Percentiles rank a stretch among this genome's conserved stretches.
These are phyloP conservation scores for Anacardium occidentale DNA, from an alignment of 345 rosid species.

Conservation along the genomic window DNA sequence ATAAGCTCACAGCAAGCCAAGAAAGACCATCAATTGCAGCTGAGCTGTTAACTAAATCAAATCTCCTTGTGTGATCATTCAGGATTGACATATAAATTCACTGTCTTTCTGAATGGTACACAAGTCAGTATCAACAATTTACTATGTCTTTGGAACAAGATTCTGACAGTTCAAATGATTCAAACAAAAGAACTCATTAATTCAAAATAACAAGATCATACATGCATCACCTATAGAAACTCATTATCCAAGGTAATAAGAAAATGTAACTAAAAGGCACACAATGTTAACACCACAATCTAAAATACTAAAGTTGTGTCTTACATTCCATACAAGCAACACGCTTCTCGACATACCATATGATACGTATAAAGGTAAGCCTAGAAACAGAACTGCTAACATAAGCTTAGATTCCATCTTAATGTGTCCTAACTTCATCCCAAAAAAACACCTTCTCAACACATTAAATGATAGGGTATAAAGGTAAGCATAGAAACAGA, in stretches of 20 bases:
- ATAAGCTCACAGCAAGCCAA: not conserved
- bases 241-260: not conserved
- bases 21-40: not conserved
- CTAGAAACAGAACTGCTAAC: too few relatives aligned
- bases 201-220: not conserved
- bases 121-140: conserved; percentile 4
- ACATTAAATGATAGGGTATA: too few relatives aligned
- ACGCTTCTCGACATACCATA: not conserved
- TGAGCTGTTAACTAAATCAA: not conserved
- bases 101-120: too few relatives aligned
- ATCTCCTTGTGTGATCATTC: not conserved
- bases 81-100: not conserved
- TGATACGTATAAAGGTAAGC: not conserved
- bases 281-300: not conserved
- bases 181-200: not conserved
- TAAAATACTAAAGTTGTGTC: not conserved
- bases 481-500: not conserved
- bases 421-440: too few relatives aligned
- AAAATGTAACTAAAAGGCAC: not conserved
- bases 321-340: not conserved
- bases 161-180: not conserved
- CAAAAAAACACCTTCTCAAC: too few relatives aligned
- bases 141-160: not conserved
- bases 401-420: too few relatives aligned
- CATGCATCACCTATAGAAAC: not conserved